phyloP scores from a whole-genome alignment of 805 yeast genomes.

The Candida ascalaphidarum region DNA sequence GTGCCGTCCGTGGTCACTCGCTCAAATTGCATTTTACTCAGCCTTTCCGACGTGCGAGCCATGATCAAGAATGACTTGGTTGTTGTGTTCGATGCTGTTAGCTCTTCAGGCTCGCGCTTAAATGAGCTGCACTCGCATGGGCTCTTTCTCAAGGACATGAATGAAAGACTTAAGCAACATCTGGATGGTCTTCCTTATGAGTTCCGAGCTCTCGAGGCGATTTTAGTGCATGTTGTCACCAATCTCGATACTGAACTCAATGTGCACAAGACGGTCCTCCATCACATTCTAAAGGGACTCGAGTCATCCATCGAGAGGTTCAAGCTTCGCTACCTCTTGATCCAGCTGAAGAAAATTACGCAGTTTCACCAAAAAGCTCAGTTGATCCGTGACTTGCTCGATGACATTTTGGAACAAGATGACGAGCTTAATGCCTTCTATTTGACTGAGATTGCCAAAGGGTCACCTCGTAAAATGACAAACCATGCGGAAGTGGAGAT shows the following conservation, averaged over 20 bases:
- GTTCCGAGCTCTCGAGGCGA: constrained; percentile 82
- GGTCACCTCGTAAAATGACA: constrained; percentile 37
- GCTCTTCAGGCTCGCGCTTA: constrained; percentile 25
- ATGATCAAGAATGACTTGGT: constrained; percentile 44
- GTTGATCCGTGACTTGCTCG: constrained; percentile 73
- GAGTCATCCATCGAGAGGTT: constrained; percentile 78
- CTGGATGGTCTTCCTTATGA: constrained; percentile 64
- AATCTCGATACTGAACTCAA: constrained; percentile 82
- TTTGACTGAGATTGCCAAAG: constrained; percentile 52
- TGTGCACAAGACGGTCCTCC: constrained; percentile 69
- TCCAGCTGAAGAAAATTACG: constrained; percentile 77
- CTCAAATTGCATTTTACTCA: constrained; percentile 37
- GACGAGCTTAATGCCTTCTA: constrained; percentile 79
- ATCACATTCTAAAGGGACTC: constrained; percentile 63
- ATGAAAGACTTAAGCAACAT: constrained; percentile 24
- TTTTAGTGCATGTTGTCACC: constrained; percentile 70
- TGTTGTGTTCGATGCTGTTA: constrained; percentile 33
- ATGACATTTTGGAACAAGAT: constrained; percentile 80
- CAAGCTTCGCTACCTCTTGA: constrained; percentile 66
- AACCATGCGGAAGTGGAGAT: constrained; percentile 87
- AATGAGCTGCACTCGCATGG: constrained; percentile 37
- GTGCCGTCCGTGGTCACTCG: constrained; percentile 50
- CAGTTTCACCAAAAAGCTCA: constrained; percentile 80
- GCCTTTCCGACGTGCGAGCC: constrained; percentile 42
- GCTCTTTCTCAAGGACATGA: constrained; percentile 35